phyloP scores from a whole-genome alignment of 148 eudicot genomes.

The Tetragonia tetragonoides region DNA sequence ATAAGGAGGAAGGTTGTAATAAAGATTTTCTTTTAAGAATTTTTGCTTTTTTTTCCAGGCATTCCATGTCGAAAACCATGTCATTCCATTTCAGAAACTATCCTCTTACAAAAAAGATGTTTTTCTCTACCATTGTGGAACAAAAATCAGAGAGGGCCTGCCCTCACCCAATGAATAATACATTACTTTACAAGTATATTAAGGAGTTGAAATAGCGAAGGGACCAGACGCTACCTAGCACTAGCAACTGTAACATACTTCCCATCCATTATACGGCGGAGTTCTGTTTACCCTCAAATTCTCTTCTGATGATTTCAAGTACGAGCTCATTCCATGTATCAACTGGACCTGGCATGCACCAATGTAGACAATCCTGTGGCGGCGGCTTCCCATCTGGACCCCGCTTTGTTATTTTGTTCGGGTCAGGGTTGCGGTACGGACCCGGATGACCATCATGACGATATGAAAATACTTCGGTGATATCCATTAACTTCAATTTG shows the following conservation, averaged over 20 bases:
- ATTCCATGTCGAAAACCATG: neutral
- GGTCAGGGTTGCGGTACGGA: conserved; percentile 63
- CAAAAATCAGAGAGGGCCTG: neutral
- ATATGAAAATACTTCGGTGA: conserved; percentile 65
- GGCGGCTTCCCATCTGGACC: conserved; percentile 86
- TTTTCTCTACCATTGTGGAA: conserved; percentile 11
- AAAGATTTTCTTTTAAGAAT: neutral
- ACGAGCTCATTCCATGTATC: conserved; percentile 94
- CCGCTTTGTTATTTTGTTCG: conserved; percentile 70
- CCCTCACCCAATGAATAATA: conserved; percentile 12
- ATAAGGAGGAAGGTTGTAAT: neutral
- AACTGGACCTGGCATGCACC: conserved; percentile 99
- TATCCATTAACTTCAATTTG: conserved; percentile 70
- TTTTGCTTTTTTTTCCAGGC: neutral
- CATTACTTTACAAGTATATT: conserved; percentile 15
- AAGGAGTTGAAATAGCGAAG: neutral
- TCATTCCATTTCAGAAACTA: conserved; percentile 10
- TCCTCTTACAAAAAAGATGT: conserved; percentile 10
- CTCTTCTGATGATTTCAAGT: conserved; percentile 66
- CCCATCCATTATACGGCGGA: conserved; percentile 3
- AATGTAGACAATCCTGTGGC: conserved; percentile 95
- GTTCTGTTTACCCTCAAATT: conserved; percentile 31
- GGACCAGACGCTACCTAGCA: conserved; percentile 21
- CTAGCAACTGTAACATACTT: conserved; percentile 10
- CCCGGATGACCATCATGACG: conserved; percentile 98